These are phyloP conservation scores for Lachancea mirantina DNA, from an alignment of 805 yeast species.

Conservation along the genomic window DNA sequence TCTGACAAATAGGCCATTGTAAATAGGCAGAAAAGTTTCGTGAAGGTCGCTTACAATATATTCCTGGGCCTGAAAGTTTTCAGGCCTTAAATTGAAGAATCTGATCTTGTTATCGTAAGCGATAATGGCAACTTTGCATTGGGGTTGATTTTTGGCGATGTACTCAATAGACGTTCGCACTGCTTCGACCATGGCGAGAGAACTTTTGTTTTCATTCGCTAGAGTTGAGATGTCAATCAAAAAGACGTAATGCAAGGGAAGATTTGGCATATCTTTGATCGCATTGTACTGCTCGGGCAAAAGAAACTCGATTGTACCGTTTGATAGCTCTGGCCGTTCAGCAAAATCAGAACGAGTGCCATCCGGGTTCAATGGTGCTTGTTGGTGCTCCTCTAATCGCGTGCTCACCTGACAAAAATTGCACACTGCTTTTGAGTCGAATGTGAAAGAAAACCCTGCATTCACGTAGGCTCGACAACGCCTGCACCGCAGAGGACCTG, in stretches of 20 bases:
- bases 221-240: constrained; percentile 64
- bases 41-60: constrained; percentile 57
- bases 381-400: constrained; percentile 59
- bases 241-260: constrained; percentile 61
- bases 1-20: constrained; percentile 70
- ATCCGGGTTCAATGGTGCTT: constrained; percentile 50
- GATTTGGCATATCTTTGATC: constrained; percentile 34
- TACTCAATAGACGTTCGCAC: constrained; percentile 47
- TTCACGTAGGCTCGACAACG: constrained; percentile 89
- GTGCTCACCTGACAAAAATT: constrained; percentile 81
- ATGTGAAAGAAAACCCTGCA: constrained; percentile 63
- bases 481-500: constrained; percentile 79
- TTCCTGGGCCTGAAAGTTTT: constrained; percentile 49
- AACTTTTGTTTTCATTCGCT: constrained; percentile 50
- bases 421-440: constrained; percentile 63
- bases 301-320: constrained; percentile 77
- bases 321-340: constrained; percentile 62
- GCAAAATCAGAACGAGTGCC: constrained; percentile 57
- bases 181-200: constrained; percentile 55
- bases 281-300: constrained; percentile 70
- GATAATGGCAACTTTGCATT: constrained; percentile 58
- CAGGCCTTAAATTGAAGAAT: constrained; percentile 60
- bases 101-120: constrained; percentile 68
- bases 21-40: constrained; percentile 65
- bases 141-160: constrained; percentile 29